Evolutionary conservation across 441 rosid species (phyloP).

Genomic region (Adansonia rubrostipa): DNA sequence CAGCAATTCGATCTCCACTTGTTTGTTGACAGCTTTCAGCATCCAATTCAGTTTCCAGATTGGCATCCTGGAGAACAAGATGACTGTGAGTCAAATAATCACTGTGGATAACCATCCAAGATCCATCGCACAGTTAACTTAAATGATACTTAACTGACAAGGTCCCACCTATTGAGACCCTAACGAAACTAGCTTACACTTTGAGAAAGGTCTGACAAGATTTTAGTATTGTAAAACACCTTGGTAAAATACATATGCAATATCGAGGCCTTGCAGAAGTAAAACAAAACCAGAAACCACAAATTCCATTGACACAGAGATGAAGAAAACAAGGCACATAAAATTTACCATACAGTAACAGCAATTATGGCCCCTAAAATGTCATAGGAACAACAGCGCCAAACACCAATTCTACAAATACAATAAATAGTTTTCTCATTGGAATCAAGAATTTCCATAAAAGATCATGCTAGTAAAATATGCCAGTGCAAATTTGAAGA

Average conservation of each 20-base stretch:
- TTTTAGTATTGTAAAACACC: background rate
- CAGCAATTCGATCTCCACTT: constrained; percentile 34
- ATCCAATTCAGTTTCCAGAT: constrained; percentile 21
- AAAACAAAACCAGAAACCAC: constrained; percentile 5
- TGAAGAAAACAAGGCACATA: background rate
- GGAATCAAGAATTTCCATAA: background rate
- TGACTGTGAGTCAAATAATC: constrained; percentile 1
- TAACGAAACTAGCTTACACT: constrained; percentile 17
- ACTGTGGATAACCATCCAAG: background rate
- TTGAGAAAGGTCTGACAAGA: constrained; percentile 18
- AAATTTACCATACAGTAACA: background rate
- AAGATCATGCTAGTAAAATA: constrained; percentile 8
- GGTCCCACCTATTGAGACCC: background rate
- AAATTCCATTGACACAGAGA: background rate
- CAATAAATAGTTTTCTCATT: background rate
- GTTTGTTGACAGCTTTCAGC: constrained; percentile 41
- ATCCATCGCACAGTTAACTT: background rate
- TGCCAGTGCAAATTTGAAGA: background rate
- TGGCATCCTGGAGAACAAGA: constrained; percentile 49
- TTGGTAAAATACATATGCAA: background rate
- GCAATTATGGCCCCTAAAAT: background rate
- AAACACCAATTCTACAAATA: constrained; percentile 15
- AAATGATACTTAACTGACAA: too few species aligned
- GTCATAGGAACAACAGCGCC: background rate
- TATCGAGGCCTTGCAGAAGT: background rate